phyloP scores from a whole-genome alignment of 768 basidiomycete species.

The Imleria badia region DNA sequence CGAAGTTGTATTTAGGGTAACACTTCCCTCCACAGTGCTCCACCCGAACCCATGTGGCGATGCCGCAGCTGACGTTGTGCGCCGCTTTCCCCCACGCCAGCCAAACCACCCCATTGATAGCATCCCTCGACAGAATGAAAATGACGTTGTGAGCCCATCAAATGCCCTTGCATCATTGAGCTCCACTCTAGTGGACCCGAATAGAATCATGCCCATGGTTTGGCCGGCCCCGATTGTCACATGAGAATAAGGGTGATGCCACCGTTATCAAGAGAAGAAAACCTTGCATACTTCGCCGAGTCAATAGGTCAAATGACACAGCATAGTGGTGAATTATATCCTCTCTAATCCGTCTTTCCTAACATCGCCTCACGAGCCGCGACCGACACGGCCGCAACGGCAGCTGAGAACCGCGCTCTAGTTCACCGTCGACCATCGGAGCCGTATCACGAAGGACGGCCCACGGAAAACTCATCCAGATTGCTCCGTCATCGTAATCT shows the following conservation, averaged over 20 bases:
- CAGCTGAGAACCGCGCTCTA: slow-evolving; percentile 26
- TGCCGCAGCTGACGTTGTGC: not conserved
- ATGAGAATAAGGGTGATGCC: not conserved
- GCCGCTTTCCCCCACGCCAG: not conserved
- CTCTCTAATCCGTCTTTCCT: not conserved
- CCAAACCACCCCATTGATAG: not conserved
- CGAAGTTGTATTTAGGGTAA: slow-evolving; percentile 4
- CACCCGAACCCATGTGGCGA: slow-evolving; percentile 1
- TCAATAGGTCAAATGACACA: not conserved
- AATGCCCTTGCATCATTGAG: not conserved
- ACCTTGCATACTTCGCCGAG: not conserved
- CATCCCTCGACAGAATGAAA: slow-evolving; percentile 1
- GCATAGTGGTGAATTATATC: not conserved
- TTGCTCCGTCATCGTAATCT: slow-evolving; percentile 41
- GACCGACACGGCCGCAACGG: slow-evolving; percentile 23
- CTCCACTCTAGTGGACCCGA: not conserved
- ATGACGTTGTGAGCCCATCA: not conserved
- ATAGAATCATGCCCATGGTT: not conserved
- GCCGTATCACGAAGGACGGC: slow-evolving; percentile 24
- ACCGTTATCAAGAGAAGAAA: not conserved
- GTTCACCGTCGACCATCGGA: slow-evolving; percentile 33
- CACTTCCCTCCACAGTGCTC: slow-evolving; percentile 8
- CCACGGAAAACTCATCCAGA: slow-evolving; percentile 29
- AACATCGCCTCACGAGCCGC: slow-evolving; percentile 1
- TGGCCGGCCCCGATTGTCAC: not conserved